Percentiles rank a stretch among this genome's conserved stretches.
phyloP scores from a whole-genome alignment of 257 asterid genomes.

The Lantana camara region DNA sequence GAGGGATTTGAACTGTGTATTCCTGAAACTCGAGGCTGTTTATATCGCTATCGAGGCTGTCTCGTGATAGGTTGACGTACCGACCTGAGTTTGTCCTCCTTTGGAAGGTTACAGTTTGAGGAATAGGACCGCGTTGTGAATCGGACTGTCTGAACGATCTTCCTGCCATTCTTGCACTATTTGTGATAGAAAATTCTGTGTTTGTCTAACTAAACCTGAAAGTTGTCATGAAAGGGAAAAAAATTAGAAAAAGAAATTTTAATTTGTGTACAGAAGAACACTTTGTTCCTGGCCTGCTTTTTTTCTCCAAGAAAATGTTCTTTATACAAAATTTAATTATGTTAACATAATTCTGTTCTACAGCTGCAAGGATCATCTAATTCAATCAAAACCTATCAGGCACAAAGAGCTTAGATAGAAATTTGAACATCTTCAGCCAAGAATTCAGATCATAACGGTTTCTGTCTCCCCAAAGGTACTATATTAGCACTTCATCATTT shows the following conservation, averaged over 20 bases:
- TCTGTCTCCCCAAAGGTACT: background rate
- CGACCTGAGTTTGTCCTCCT: slow-evolving; percentile 62
- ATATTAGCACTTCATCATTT: background rate
- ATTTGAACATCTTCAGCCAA: background rate
- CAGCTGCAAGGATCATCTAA: background rate
- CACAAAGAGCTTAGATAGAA: background rate
- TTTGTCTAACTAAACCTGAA: slow-evolving; percentile 33
- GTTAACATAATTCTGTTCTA: background rate
- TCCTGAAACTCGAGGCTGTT: slow-evolving; percentile 50
- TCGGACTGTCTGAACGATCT: slow-evolving; percentile 45
- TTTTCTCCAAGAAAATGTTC: background rate
- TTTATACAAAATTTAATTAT: background rate
- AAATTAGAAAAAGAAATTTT: background rate
- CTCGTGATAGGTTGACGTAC: slow-evolving; percentile 60
- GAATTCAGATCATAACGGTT: slow-evolving; percentile 8
- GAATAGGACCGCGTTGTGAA: slow-evolving; percentile 36
- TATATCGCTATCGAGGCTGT: slow-evolving; percentile 65
- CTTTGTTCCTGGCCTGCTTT: too few relatives aligned
- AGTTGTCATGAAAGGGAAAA: background rate
- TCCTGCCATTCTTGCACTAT: slow-evolving; percentile 45
- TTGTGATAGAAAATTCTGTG: slow-evolving; percentile 14
- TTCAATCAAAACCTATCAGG: background rate
- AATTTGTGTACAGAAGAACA: too few relatives aligned
- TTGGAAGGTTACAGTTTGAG: slow-evolving; percentile 51
- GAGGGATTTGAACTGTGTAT: slow-evolving; percentile 67